phyloP scores from a whole-genome alignment of 345 rosid genomes.

The Bruguiera sexangula region DNA sequence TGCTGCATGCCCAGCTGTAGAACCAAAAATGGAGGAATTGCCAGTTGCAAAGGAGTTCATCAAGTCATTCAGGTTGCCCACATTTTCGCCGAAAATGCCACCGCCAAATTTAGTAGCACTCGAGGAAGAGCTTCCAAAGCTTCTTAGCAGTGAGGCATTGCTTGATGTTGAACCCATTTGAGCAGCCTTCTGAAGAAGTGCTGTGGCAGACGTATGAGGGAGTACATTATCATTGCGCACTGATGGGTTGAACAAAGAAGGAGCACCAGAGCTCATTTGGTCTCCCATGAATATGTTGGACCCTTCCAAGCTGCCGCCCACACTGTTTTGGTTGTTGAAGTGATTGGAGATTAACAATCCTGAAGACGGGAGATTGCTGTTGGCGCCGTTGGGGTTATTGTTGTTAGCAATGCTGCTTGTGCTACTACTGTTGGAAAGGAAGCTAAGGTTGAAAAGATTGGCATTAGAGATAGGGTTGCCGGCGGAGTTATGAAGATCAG shows the following conservation, averaged over 20 bases:
- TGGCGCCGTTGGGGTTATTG: constrained; percentile 31
- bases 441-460: constrained; percentile 57
- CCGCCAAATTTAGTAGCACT: constrained; percentile 29
- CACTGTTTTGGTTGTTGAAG: constrained; percentile 38
- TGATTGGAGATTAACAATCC: constrained; percentile 36
- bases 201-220: constrained; percentile 74
- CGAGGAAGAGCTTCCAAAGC: constrained; percentile 45
- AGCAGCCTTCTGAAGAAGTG: constrained; percentile 77
- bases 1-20: constrained; percentile 19
- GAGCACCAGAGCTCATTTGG: constrained; percentile 39
- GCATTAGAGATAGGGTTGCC: constrained; percentile 26
- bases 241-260: constrained; percentile 51
- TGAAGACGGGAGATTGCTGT: constrained; percentile 28
- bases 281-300: constrained; percentile 40
- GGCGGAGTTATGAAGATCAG: constrained; percentile 39
- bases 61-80: constrained; percentile 51
- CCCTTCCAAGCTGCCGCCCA: constrained; percentile 25
- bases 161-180: constrained; percentile 69
- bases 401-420: constrained; percentile 29
- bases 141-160: constrained; percentile 49
- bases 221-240: constrained; percentile 32
- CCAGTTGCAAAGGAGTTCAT: constrained; percentile 51
- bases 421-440: constrained; percentile 39
- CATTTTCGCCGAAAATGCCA: constrained; percentile 48
- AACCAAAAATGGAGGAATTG: constrained; percentile 38